Conservation (phyloP, 805 yeast species). For the Candida yuanshanica region DNA sequence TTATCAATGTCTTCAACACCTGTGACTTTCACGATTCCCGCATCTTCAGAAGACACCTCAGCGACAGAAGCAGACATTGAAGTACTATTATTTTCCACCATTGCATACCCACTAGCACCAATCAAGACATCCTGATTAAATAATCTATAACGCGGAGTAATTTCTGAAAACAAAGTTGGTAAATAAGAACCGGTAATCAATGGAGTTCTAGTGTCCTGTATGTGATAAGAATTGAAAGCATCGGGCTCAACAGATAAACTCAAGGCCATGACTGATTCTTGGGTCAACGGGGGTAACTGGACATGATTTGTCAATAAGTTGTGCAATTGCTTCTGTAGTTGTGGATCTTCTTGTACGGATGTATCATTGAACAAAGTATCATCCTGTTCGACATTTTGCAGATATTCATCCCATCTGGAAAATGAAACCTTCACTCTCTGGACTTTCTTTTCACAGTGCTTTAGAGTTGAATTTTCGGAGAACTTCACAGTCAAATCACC, state of each 20-base stretch:
- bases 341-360: constrained; percentile 19
- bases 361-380: constrained; percentile 23
- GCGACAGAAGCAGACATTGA: neutral
- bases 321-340: constrained; percentile 36
- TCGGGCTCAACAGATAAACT: constrained; percentile 67
- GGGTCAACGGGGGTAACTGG: constrained; percentile 36
- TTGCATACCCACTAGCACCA: constrained; percentile 45
- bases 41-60: neutral
- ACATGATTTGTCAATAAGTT: constrained; percentile 42
- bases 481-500: constrained; percentile 67
- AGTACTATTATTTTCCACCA: constrained; percentile 3
- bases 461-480: constrained; percentile 33
- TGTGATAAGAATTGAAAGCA: constrained; percentile 36
- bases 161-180: constrained; percentile 59
- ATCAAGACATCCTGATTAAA: constrained; percentile 48
- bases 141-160: constrained; percentile 48
- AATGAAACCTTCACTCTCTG: constrained; percentile 67
- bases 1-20: constrained; percentile 43
- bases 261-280: constrained; percentile 52
- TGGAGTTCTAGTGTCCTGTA: constrained; percentile 49
- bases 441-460: constrained; percentile 59
- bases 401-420: constrained; percentile 76
- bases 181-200: constrained; percentile 56
- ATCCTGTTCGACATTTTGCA: constrained; percentile 42
- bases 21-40: constrained; percentile 29